Evolutionary conservation across 495 filamentous ascomycete species (phyloP).

Genomic region (Aspergillus saccharolyticus): DNA sequence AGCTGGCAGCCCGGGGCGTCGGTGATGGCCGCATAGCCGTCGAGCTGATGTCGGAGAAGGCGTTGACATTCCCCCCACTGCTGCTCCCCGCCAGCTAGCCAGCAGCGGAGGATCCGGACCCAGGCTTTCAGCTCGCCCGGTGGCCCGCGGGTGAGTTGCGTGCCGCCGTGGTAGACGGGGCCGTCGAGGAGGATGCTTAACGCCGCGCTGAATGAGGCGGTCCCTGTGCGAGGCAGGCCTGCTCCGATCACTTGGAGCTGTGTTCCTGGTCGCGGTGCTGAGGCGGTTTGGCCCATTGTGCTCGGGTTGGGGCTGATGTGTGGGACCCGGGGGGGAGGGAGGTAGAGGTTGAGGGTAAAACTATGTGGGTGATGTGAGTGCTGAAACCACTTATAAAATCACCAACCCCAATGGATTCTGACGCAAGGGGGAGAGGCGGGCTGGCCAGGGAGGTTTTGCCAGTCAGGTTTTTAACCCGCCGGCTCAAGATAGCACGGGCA

Average conservation of each 20-base stretch:
- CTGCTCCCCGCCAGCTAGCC: slow-evolving; percentile 8
- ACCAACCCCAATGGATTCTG: too few relatives aligned
- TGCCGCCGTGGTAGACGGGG: slow-evolving; percentile 25
- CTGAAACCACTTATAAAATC: too few relatives aligned
- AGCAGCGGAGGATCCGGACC: slow-evolving; percentile 18
- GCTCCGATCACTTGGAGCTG: slow-evolving; percentile 45
- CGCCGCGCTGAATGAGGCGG: slow-evolving; percentile 44
- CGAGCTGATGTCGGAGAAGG: slow-evolving; percentile 68
- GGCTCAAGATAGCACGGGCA: too few relatives aligned
- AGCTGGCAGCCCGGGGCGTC: slow-evolving; percentile 26
- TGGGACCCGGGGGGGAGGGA: too few relatives aligned
- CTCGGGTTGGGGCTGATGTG: background rate
- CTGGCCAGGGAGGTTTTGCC: too few relatives aligned
- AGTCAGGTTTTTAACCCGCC: too few relatives aligned
- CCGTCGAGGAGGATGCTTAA: slow-evolving; percentile 38
- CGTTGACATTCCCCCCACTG: slow-evolving; percentile 44
- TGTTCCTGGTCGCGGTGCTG: slow-evolving; percentile 13
- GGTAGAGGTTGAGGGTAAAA: too few relatives aligned
- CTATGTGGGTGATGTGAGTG: too few relatives aligned
- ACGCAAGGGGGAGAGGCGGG: too few relatives aligned
- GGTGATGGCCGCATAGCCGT: slow-evolving; percentile 53
- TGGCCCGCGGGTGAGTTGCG: slow-evolving; percentile 21
- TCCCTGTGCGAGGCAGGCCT: slow-evolving; percentile 48
- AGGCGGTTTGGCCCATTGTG: slow-evolving; percentile 21
- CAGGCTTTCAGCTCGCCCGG: slow-evolving; percentile 19